phyloP scores from a whole-genome alignment of 768 basidiomycete species.

The Lyophyllum decastes region DNA sequence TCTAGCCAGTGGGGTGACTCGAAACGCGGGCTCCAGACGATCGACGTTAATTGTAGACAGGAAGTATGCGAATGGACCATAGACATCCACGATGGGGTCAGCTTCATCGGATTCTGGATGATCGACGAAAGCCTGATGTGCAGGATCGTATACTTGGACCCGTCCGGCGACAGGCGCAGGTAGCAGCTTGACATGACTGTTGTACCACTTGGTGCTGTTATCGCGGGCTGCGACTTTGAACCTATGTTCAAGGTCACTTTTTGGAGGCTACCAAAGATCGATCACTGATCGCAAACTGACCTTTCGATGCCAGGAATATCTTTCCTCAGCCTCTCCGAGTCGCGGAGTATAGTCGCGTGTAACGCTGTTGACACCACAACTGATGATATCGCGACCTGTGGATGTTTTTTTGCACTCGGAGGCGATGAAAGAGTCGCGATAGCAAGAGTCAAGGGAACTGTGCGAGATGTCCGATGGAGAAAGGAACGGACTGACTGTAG shows the following conservation, averaged over 20 bases:
- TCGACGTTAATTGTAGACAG: constrained; percentile 81
- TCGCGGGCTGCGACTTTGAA: constrained; percentile 84
- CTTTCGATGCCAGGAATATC: constrained; percentile 73
- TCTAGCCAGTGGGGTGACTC: constrained; percentile 67
- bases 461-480: constrained; percentile 35
- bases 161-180: constrained; percentile 39
- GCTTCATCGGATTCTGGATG: constrained; percentile 34
- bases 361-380: constrained; percentile 87
- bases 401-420: constrained; percentile 21
- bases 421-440: constrained; percentile 45
- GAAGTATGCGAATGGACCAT: constrained; percentile 88
- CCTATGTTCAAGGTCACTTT: constrained; percentile 29
- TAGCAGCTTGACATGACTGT: constrained; percentile 56
- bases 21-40: constrained; percentile 81
- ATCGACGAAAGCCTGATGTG: constrained; percentile 44
- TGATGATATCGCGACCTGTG: constrained; percentile 45
- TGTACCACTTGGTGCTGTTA: constrained; percentile 76
- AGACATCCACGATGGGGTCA: constrained; percentile 43
- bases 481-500: constrained; percentile 59
- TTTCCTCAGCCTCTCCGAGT: constrained; percentile 75
- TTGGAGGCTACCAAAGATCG: not conserved
- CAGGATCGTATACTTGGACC: constrained; percentile 66
- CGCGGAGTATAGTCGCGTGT: constrained; percentile 82
- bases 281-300: constrained; percentile 20
- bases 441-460: constrained; percentile 53